Conservation (phyloP, 2,329 filamentous ascomycete genomes). For the Diaporthe eres region DNA sequence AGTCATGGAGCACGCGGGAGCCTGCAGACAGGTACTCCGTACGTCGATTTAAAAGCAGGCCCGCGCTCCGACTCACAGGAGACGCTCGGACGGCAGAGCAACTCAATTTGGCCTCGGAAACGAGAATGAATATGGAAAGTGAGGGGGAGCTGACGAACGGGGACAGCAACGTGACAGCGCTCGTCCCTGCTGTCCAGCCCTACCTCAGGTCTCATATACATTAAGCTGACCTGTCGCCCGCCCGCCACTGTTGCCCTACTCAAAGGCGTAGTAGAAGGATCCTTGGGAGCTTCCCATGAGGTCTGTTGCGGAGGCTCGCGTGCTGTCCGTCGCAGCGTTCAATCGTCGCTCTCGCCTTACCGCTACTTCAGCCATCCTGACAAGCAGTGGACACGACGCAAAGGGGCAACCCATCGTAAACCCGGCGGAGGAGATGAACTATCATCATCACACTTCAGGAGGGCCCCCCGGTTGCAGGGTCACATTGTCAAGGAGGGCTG, state of each 20-base stretch:
- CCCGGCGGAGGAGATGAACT: conserved; percentile 37
- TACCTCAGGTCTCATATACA: conserved; percentile 14
- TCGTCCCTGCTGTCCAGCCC: conserved; percentile 33
- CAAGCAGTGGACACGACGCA: conserved; percentile 34
- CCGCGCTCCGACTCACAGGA: conserved; percentile 31
- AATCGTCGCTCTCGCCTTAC: conserved; percentile 27
- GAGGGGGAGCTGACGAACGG: conserved; percentile 20
- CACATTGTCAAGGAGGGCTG: conserved; percentile 38
- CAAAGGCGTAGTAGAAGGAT: conserved; percentile 1
- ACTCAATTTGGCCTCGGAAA: conserved; percentile 27
- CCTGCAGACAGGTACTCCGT: conserved; percentile 15
- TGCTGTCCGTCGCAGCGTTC: conserved; percentile 1
- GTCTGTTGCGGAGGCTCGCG: conserved; percentile 17
- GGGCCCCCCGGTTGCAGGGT: conserved; percentile 33
- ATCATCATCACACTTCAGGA: conserved; percentile 33
- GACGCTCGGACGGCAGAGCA: conserved; percentile 29
- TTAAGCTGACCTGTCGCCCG: conserved; percentile 21
- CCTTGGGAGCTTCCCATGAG: background rate
- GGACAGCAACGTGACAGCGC: conserved; percentile 17
- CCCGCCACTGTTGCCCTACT: conserved; percentile 1
- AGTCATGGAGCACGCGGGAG: conserved; percentile 23
- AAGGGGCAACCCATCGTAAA: conserved; percentile 32
- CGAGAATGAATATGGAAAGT: conserved; percentile 21
- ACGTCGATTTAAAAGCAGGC: conserved; percentile 35
- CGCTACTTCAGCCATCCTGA: conserved; percentile 36